Base-by-base conservation (phyloP, 2,329 filamentous ascomycete species). In the Helicocarpus griseus region DNA sequence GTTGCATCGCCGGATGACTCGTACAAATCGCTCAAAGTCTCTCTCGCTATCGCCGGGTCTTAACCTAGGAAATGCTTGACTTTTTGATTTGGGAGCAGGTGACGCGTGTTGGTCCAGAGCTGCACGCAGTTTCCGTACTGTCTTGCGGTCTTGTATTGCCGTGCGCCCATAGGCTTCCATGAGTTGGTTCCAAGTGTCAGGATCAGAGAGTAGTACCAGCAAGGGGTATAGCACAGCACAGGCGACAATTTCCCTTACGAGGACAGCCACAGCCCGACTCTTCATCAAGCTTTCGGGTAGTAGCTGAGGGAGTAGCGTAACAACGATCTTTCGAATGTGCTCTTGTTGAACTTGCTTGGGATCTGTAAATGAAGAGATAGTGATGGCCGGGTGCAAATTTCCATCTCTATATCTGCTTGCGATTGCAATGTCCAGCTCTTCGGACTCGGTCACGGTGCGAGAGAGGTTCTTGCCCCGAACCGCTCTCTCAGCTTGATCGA, bases 121-220 rank as follows among this genome's bases (percentile, higher is more conserved):
- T 36, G 89, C 91, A 51, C 93, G 83, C 50, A 98, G 79, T 66
- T 89, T 95, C 52, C 87, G 84, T 36, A 98, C 91, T 0, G 90
- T 96, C 56, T 95, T 97, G 35, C 94, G 82, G 66, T 98, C 94
- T 67, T 97, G 93, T 39, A 98, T 77, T 73, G 95, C 85, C 24
- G 86, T 85, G 47, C 87, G 83, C 17, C 89, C 83, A 68, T 86
- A 89, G 51, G 85, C 90, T 68, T 97, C 91, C 77, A 97, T 89
- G 54, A 95, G 70, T 67, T 96, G 90, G 62, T 98, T 97, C 91
- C 91, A 98, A 7, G 86, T 95, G 71, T 98, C 94, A 1, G 94
- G 90, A 60, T 98, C 91, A 4, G 87, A 81, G 17, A 98, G 73
- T 55, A 89, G 74, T 60, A 85, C 82, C 64, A 96, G 77, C 21